These are phyloP conservation scores for Rosa persica DNA, from an alignment of 306 rosid genomes.

Conservation along the genomic window DNA sequence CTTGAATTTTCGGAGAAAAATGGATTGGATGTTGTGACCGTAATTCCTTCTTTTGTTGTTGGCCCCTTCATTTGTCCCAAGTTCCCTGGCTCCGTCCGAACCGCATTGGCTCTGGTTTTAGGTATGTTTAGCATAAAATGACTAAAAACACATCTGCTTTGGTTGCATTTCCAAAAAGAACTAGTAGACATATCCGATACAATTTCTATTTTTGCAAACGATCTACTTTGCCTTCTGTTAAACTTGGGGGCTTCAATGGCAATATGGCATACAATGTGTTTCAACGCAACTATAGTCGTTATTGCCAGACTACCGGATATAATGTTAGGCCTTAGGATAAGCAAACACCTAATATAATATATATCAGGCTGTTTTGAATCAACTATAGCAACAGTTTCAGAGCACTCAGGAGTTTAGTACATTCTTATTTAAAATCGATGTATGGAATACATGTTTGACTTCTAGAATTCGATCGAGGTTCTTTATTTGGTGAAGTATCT, in stretches of 20 bases:
- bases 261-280: background rate
- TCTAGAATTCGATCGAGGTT: too few species aligned
- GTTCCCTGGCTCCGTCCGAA: conserved; percentile 36
- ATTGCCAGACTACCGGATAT: too few species aligned
- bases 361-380: too few species aligned
- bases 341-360: background rate
- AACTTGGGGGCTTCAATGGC: background rate
- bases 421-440: too few species aligned
- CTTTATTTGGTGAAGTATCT: background rate
- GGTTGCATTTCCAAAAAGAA: too few species aligned
- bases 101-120: conserved; percentile 17
- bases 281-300: too few species aligned
- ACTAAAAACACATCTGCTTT: background rate
- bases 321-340: too few species aligned
- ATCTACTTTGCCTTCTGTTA: background rate
- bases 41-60: conserved; percentile 46
- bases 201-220: too few species aligned
- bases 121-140: conserved; percentile 27
- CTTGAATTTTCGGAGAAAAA: conserved; percentile 48
- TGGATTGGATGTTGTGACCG: conserved; percentile 58
- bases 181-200: too few species aligned
- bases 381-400: too few species aligned
- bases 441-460: too few species aligned
- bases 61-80: conserved; percentile 72
- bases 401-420: too few species aligned